A percentile compares a stretch with the other conserved stretches of the same genome.
These are phyloP conservation scores for Colletotrichum caudatum DNA, from an alignment of 2,329 filamentous ascomycete genomes.

Conservation along the genomic window DNA sequence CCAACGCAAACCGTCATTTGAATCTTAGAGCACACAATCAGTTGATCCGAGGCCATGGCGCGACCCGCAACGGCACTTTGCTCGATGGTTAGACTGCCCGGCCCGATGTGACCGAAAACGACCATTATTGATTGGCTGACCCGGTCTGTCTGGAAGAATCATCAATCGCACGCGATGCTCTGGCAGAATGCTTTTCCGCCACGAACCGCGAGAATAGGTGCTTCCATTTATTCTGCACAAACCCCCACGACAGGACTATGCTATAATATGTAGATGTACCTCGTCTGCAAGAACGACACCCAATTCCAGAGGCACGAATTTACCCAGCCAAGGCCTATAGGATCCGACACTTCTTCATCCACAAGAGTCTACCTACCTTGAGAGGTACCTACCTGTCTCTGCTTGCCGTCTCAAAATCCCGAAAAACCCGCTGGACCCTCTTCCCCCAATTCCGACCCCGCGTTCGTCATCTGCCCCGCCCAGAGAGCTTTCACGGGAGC, in stretches of 20 bases:
- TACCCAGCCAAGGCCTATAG: too few species aligned
- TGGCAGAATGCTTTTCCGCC: slow-evolving; percentile 38
- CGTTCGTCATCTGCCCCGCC: slow-evolving; percentile 36
- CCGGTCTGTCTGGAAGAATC: slow-evolving; percentile 25
- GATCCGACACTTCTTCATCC: too few species aligned
- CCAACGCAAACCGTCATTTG: background rate
- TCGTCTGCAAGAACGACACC: background rate
- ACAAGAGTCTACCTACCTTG: too few species aligned
- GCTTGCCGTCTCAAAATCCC: slow-evolving; percentile 35
- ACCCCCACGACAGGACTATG: background rate
- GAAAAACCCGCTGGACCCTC: slow-evolving; percentile 11
- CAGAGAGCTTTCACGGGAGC: slow-evolving; percentile 1
- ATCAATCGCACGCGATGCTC: slow-evolving; percentile 20
- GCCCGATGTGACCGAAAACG: background rate
- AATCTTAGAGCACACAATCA: background rate
- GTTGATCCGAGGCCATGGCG: background rate
- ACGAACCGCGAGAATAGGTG: background rate
- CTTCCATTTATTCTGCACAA: slow-evolving; percentile 12
- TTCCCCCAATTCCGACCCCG: slow-evolving; percentile 29
- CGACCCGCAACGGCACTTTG: background rate
- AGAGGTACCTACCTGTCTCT: too few species aligned
- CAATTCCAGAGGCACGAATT: background rate
- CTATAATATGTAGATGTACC: too few species aligned
- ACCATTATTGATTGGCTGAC: background rate
- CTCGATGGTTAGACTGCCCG: background rate